Percentiles rank a stretch among this genome's conserved stretches.
Evolutionary conservation across 257 asterid genomes (phyloP).

Genomic region (Solanum ossicruentum): DNA sequence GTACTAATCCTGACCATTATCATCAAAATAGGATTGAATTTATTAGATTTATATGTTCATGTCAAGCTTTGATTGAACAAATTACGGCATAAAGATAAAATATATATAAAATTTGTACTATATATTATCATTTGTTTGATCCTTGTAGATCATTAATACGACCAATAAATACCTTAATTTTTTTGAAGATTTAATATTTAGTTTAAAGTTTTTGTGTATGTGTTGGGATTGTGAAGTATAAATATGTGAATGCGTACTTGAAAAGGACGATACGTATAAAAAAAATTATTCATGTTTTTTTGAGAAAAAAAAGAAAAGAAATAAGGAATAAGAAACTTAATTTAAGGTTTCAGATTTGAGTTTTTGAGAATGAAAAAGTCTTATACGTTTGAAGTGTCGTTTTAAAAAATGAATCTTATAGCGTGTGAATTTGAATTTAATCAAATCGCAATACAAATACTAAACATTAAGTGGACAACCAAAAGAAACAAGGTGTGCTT

Average conservation of each 20-base stretch:
- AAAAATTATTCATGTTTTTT: not conserved
- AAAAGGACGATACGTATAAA: not conserved
- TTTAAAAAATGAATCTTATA: no score
- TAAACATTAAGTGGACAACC: fast-evolving
- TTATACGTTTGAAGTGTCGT: no score
- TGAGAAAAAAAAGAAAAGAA: no score
- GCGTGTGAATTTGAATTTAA: no score
- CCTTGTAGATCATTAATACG: not conserved
- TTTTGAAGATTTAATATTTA: not conserved
- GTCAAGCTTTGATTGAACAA: not conserved
- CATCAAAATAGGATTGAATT: not conserved
- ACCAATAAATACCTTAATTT: not conserved
- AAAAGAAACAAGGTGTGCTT: no score
- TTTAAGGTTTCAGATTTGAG: not conserved
- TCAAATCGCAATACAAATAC: no score
- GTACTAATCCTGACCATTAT: not conserved
- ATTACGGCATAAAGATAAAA: not conserved
- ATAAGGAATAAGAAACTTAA: not conserved
- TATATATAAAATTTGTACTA: not conserved
- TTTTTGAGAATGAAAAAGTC: no score
- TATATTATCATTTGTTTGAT: not conserved
- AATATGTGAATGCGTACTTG: not conserved
- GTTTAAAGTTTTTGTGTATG: not conserved
- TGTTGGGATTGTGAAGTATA: not conserved
- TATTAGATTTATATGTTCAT: not conserved